Percentiles rank a stretch among this genome's conserved stretches.
Evolutionary conservation across 2,329 filamentous ascomycete genomes (phyloP).

Genomic region (Verticillium klebahnii): DNA sequence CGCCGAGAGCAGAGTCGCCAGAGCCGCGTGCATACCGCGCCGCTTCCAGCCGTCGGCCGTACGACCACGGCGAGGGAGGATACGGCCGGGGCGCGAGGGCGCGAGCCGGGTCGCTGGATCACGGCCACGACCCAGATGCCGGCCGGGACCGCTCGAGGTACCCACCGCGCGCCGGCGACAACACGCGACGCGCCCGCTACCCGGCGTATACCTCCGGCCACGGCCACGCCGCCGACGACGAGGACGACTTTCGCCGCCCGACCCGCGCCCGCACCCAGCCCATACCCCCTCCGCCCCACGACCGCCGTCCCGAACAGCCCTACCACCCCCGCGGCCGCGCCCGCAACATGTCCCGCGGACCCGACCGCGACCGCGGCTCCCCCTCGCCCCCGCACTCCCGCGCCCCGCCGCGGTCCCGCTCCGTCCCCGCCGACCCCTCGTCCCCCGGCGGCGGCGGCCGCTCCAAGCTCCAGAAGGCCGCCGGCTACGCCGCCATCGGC

Average conservation of each 20-base stretch:
- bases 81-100: not conserved
- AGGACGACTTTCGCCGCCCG: not conserved
- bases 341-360: constrained; percentile 4
- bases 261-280: not conserved
- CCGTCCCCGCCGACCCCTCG: not conserved
- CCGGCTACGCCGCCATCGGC: constrained; percentile 10
- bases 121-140: constrained; percentile 1
- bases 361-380: not conserved
- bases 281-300: not conserved
- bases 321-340: not conserved
- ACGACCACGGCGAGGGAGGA: not conserved
- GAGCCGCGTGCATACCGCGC: not conserved
- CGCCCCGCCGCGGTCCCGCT: constrained; percentile 1
- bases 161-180: constrained; percentile 12
- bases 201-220: not conserved
- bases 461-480: constrained; percentile 15
- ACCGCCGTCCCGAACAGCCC: not conserved
- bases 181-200: constrained; percentile 10
- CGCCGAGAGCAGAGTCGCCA: not conserved
- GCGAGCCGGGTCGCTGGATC: constrained; percentile 1
- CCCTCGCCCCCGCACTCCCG: not conserved
- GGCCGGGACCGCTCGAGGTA: not conserved
- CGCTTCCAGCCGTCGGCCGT: not conserved
- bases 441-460: constrained; percentile 2
- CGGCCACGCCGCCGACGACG: constrained; percentile 4